Evolutionary conservation across 306 rosid genomes (phyloP), one percentile per base, ranked within the genome.

Genomic region (Acacia confusa): DNA sequence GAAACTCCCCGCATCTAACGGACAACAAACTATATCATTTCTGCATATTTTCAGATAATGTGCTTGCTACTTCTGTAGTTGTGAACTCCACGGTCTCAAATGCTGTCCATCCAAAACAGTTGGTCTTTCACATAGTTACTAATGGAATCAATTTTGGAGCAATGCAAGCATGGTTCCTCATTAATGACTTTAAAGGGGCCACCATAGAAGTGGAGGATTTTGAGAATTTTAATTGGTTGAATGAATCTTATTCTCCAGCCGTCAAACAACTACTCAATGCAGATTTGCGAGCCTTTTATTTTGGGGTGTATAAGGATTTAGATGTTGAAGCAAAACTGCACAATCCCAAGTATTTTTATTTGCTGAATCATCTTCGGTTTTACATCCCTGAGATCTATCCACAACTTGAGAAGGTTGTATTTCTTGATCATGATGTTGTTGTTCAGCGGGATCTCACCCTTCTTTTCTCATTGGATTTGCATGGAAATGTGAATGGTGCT

Each of bases 321-420:
- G 83, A 86, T 65, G 81, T 78, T 52, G 91, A 91, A 74, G 88
- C 92, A 0, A 92, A 92, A 82, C 57, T 90, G 71, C 90, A 74
- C 60, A 88, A 89, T 85, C 89, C 95, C 2, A 92, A 91, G 84
- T 89, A 84, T 72, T 52, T 84, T 76, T 87, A 88, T 71, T 72
- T 91, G 84, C 91, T 92, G 74, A 95, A 92, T 79, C 97, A 91
- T 87, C 97, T 95, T 73, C 93, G 97, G 78, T 95, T 95, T 80
- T 95, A 95, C 86, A 86, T 95, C 85, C 97, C 98, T 1, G 92
- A 95, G 89, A 91, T 95, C 81, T 95, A 91, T 83, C 98, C 97
- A 5, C 92, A 85, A 63, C 94, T 95, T 75, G 97, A 92, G 87
- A 95, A 95, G 94, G 81, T 95, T 65, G 94, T 95, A 81, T 95